Conservation (phyloP, 768 basidiomycete species). For the Pisolithus microcarpus region DNA sequence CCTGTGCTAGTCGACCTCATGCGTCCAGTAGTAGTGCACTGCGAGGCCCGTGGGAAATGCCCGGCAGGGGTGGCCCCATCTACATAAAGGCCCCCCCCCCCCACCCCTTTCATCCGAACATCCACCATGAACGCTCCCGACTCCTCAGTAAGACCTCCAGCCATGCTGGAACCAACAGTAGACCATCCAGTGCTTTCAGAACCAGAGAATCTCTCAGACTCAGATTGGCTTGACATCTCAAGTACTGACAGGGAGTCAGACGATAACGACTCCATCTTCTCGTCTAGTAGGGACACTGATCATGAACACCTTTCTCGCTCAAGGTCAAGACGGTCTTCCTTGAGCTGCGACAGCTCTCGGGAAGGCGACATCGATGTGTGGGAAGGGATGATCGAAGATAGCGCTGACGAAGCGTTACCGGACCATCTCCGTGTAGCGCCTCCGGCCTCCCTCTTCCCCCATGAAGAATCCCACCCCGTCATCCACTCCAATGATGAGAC, state of each 20-base stretch:
- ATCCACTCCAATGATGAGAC: conserved; percentile 25
- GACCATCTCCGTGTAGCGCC: conserved; percentile 17
- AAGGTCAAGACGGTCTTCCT: conserved; percentile 60
- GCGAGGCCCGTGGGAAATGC: background rate
- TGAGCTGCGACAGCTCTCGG: conserved; percentile 61
- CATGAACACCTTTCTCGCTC: conserved; percentile 47
- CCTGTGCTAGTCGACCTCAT: too few species aligned
- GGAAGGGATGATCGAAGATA: conserved; percentile 70
- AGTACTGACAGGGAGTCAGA: conserved; percentile 59
- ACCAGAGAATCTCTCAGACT: conserved; percentile 63
- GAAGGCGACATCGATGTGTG: conserved; percentile 68
- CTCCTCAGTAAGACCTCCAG: conserved; percentile 14
- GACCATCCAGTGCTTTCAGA: conserved; percentile 49
- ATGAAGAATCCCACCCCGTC: conserved; percentile 20
- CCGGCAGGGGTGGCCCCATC: conserved; percentile 1
- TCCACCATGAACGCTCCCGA: conserved; percentile 11
- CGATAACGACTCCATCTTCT: conserved; percentile 61
- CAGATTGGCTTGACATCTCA: conserved; percentile 78
- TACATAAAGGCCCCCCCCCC: conserved; percentile 15
- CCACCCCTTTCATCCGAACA: conserved; percentile 23
- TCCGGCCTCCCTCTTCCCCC: conserved; percentile 16
- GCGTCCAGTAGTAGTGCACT: too few species aligned
- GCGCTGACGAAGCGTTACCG: conserved; percentile 39
- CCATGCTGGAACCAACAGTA: conserved; percentile 30
- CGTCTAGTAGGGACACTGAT: conserved; percentile 47